Base-by-base conservation (phyloP, 2,329 filamentous ascomycete species). In the Claviceps maximensis region DNA sequence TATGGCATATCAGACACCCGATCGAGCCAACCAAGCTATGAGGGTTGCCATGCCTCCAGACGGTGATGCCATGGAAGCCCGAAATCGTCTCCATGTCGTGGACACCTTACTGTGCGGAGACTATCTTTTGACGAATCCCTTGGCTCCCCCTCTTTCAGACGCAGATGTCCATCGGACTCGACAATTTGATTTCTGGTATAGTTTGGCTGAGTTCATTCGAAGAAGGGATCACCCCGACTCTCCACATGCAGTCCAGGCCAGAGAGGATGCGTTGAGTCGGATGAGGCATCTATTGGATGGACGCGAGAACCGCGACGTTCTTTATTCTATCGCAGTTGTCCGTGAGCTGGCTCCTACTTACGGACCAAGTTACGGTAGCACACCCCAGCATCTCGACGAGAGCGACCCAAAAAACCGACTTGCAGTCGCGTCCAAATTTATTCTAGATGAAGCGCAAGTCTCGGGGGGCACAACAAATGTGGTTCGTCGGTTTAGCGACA, bases 281-380 rank as follows among this genome's bases (percentile, higher is more conserved):
- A 79, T 89, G 66, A 82, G 88, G 33, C 77, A 77, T 53, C 74
- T 91, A 23, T 75, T 95, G 13, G 86, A 89, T 59, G 85, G 85
- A 48, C 79, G 84, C 25, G 90, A 96, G 69, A 93, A 91, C 62
- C 82, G 90, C 51, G 89, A 96, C 65, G 84, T 95, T 19, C 79
- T 96, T 53, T 95, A 95, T 69, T 93, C 87, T 0, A 84, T 95
- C 58, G 87, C 87, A 9, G 80, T 95, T 53, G 82, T 86, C 17
- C 82, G 89, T 27, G 82, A 90, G 57, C 75, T 89, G 49, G 83
- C 86, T 47, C 81, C 82, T 33, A 79, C 82, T 47, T 81, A 77
- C 62, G 77, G 78, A 15, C 72, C 80, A 12, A 78, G 76, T 58
- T 79, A 79, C 33, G 77, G 77, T 57, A 77, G 71, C 55, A 73